Percentiles rank a stretch among this genome's conserved stretches.
phyloP scores from a whole-genome alignment of 2,329 filamentous ascomycete species.

The Hymenoscyphus repandus region DNA sequence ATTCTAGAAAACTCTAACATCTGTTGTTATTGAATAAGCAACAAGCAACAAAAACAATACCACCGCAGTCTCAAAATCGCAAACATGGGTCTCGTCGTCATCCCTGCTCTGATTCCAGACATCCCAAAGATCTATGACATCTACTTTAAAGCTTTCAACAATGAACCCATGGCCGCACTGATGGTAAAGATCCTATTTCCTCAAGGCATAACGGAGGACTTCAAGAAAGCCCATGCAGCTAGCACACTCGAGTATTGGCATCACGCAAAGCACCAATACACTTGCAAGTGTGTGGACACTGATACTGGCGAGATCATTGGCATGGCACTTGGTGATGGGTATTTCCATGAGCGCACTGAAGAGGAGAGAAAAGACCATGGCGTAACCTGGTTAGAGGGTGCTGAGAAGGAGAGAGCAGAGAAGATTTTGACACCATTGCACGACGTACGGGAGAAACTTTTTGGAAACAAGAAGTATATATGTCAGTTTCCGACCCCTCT shows the following conservation, averaged over 20 bases:
- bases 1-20: too few relatives aligned
- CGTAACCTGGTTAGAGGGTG: background rate
- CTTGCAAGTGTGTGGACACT: background rate
- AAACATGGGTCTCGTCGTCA: background rate
- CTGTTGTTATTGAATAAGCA: too few relatives aligned
- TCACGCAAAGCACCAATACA: background rate
- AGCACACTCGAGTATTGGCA: background rate
- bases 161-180: background rate
- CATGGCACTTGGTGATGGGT: background rate
- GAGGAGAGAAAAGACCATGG: background rate
- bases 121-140: background rate
- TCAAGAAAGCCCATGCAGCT: background rate
- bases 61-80: background rate
- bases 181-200: conserved; percentile 3
- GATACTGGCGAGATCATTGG: background rate
- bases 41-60: background rate
- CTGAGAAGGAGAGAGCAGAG: background rate
- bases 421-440: background rate
- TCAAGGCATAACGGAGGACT: background rate
- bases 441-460: background rate
- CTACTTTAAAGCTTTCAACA: background rate
- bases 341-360: background rate
- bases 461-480: background rate
- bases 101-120: background rate
- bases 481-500: background rate